Base-by-base conservation (phyloP, 192 early-diverging fungal genomes). In the Podochytrium sp. region DNA sequence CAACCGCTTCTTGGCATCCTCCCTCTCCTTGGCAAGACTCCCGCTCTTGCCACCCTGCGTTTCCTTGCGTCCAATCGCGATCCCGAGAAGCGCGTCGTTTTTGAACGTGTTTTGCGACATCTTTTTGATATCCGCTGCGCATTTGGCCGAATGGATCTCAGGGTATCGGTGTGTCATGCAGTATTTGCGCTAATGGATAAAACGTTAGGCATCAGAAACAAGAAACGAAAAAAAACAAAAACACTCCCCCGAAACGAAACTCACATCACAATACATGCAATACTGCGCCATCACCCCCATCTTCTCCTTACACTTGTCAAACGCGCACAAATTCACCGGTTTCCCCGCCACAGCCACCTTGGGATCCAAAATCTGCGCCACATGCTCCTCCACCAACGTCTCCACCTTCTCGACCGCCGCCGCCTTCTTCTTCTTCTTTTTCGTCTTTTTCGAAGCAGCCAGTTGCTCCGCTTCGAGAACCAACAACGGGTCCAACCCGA, bases 1-100 rank as follows among this genome's bases (percentile, higher is more conserved):
- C 27, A 70, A 35, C 37, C 67, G 1, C 53, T 70, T 70, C 38
- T 70, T 70, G 2, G 67, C 67, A 42, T 70, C 67, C 40, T 70
- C 67, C 5, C 67, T n/a, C 30, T 70, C 67, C 39, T 70, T 70
- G 6, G 67, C 67, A 5, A 70, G 30, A 30, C 67, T 70, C n/a
- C 67, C 67, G 23, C 67, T 70, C 34, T 70, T 70, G 23, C 67
- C 67, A 33, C 67, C 67, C 56, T 70, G 67, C 14, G 67, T 70
- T 70, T 70, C 30, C 16, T 35, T 35, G 10, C 35, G 20, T 12
- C 67, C 67, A 70, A 70, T 70, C 16, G 67, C 67, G n/a, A 56
- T 56, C 2, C 32, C 67, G 51, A 70, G 37, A 14, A n/a, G 18
- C n/a, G 67, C 67, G 52, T 70, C 67, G 14, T 52, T 56, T 37